Evolutionary conservation across 176 grass and related monocot genomes (phyloP), one percentile per base, ranked within the genome.

Genomic region (Avena eriantha): DNA sequence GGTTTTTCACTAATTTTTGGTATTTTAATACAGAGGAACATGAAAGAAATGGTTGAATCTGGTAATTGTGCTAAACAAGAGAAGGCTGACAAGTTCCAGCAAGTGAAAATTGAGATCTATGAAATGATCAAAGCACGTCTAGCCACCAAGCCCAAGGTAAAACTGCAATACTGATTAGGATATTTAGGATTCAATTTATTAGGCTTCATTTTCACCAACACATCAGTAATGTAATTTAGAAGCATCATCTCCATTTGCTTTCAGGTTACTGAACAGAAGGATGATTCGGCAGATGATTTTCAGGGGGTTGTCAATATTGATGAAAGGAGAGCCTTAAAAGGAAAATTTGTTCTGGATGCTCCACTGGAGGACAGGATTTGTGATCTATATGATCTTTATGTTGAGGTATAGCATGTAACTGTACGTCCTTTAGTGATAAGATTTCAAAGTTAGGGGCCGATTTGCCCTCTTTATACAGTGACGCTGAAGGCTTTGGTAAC

Each of bases 331-430:
- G 36, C 81, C 73, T 79, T 87, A 64, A 91, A 93, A 89, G 89
- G 91, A 73, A 95, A 79, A 85, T 89, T 74, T 86, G 78, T 75
- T 50, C 80, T 95, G 89, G 93, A 93, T 89, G 46, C 78, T 85
- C 60, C 91, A 47, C n/a, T 95, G 73, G 93, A 93, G 88, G 91
- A 95, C 85, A 91, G 86, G 80, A 93, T 95, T 57, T 95, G 93
- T 51, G 91, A 91, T 67, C 91, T 95, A 29, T 95, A 95, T 91
- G 93, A 95, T 93, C 88, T 95, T 33, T 95, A 93, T 87, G 91
- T 95, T 89, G 93, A 95, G 93, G 93, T 95, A 95, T 83, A 69
- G 50, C 84, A 67, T 78, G 74, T 23, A 85, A 67, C 36, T n/a
- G 3, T 63, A 35, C 77, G 43, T 36, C 29, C 58, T 77, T 77